These are phyloP conservation scores for Hyaloscypha bicolor DNA, from an alignment of 495 filamentous ascomycete genomes.

Conservation along the genomic window DNA sequence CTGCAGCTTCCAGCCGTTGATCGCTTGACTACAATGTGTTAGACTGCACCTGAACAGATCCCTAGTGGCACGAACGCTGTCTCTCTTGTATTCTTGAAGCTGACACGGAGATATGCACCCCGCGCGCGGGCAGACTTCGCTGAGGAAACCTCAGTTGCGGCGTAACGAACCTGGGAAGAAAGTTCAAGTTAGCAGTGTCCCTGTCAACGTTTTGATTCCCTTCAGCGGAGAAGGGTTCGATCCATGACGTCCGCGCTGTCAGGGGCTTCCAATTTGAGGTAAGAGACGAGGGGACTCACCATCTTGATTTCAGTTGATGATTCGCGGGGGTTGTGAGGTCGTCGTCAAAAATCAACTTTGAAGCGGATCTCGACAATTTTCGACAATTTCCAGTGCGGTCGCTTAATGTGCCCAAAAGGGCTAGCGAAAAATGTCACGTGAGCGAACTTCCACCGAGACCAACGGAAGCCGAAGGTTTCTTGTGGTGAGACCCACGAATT, in stretches of 20 bases:
- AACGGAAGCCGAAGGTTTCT: too few relatives aligned
- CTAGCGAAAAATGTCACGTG: not conserved
- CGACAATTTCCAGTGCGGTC: not conserved
- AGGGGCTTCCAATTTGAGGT: not conserved
- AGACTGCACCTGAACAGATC: constrained; percentile 32
- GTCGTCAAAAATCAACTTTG: not conserved
- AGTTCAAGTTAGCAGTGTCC: constrained; percentile 4
- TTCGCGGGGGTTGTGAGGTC: not conserved
- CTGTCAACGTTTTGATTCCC: not conserved
- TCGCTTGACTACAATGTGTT: constrained; percentile 71
- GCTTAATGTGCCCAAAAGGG: not conserved
- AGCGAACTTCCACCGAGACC: not conserved
- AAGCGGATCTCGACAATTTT: not conserved
- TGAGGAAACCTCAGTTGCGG: constrained; percentile 82
- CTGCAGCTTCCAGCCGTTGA: constrained; percentile 98
- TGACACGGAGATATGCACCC: constrained; percentile 97
- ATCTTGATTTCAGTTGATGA: constrained; percentile 4
- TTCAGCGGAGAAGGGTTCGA: not conserved
- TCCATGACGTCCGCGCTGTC: not conserved
- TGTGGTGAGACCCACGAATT: too few relatives aligned
- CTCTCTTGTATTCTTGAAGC: constrained; percentile 60
- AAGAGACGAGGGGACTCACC: not conserved
- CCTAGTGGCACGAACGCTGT: constrained; percentile 94
- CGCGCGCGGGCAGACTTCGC: constrained; percentile 95
- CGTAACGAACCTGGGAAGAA: constrained; percentile 86